phyloP scores from a whole-genome alignment of 2,329 filamentous ascomycete species.

The Penicillium corylophilum region DNA sequence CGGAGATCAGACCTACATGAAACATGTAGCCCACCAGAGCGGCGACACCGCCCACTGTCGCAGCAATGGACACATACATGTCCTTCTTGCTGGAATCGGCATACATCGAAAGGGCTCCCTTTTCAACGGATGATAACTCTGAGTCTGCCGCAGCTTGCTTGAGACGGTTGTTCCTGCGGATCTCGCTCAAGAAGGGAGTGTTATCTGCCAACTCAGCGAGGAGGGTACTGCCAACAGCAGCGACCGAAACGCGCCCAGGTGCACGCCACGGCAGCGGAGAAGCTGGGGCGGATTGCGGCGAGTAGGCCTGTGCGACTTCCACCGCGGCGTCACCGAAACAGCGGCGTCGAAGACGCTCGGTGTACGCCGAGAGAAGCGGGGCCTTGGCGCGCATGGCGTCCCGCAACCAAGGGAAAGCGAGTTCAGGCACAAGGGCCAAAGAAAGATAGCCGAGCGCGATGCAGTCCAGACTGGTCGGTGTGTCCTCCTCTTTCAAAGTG shows the following conservation, averaged over 20 bases:
- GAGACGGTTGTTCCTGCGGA: constrained; percentile 38
- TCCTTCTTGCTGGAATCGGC: constrained; percentile 32
- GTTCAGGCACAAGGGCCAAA: constrained; percentile 64
- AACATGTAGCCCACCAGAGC: constrained; percentile 40
- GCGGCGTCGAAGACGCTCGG: constrained; percentile 37
- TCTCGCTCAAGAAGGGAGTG: constrained; percentile 37
- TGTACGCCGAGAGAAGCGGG: constrained; percentile 46
- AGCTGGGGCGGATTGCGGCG: constrained; percentile 12
- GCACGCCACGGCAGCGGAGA: constrained; percentile 37
- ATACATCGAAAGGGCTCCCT: constrained; percentile 24
- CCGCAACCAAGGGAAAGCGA: constrained; percentile 63
- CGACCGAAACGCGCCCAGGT: constrained; percentile 32
- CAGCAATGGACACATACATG: constrained; percentile 36
- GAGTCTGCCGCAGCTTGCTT: constrained; percentile 33
- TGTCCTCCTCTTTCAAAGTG: constrained; percentile 34
- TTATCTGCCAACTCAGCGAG: constrained; percentile 37
- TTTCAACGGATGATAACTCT: constrained; percentile 26
- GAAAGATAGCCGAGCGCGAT: constrained; percentile 76
- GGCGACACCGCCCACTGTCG: constrained; percentile 35
- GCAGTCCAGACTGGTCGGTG: constrained; percentile 71
- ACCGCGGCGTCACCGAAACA: constrained; percentile 38
- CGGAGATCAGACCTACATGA: constrained; percentile 29
- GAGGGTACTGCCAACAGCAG: constrained; percentile 35
- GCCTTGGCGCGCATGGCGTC: constrained; percentile 56
- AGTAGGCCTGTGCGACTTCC: constrained; percentile 24